These are phyloP conservation scores for Sporothrix pseudoabietina DNA, from an alignment of 2,329 filamentous ascomycete species.

Conservation along the genomic window DNA sequence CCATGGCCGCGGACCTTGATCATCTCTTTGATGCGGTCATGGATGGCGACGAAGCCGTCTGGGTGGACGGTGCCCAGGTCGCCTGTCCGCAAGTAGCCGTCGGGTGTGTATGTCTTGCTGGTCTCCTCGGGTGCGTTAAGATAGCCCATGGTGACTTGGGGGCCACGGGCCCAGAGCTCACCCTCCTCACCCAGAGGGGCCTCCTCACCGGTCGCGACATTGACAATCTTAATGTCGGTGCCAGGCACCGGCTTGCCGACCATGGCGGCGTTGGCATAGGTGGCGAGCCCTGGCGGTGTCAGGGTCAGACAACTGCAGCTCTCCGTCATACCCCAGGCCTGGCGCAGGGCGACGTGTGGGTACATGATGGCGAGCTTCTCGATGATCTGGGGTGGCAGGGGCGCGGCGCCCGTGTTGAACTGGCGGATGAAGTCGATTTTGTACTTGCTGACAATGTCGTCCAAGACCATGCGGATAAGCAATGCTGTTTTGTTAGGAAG, in stretches of 20 bases:
- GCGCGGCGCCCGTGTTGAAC: conserved; percentile 64
- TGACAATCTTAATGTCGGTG: conserved; percentile 62
- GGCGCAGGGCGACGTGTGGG: conserved; percentile 62
- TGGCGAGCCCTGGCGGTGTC: conserved; percentile 58
- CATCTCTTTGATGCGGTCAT: conserved; percentile 67
- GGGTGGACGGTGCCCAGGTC: conserved; percentile 58
- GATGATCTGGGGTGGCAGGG: conserved; percentile 60
- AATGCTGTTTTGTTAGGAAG: conserved; percentile 4
- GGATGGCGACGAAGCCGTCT: conserved; percentile 59
- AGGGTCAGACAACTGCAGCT: conserved; percentile 64
- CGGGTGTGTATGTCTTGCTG: conserved; percentile 53
- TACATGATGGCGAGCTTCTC: conserved; percentile 58
- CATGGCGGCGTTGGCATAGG: conserved; percentile 59
- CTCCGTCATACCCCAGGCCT: conserved; percentile 71
- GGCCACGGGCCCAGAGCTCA: conserved; percentile 49
- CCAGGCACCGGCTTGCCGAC: conserved; percentile 60
- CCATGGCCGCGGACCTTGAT: conserved; percentile 68
- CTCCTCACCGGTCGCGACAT: conserved; percentile 55
- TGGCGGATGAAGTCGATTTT: conserved; percentile 58
- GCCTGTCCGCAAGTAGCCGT: conserved; percentile 62
- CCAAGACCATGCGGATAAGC: conserved; percentile 61
- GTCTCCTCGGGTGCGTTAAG: conserved; percentile 49
- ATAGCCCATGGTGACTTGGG: conserved; percentile 55
- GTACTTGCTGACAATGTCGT: conserved; percentile 58
- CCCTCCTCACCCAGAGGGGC: conserved; percentile 55